Percentiles rank a stretch among this genome's conserved stretches.
These are phyloP conservation scores for Botrytis pseudocinerea DNA, from an alignment of 2,329 filamentous ascomycete species.

Conservation along the genomic window DNA sequence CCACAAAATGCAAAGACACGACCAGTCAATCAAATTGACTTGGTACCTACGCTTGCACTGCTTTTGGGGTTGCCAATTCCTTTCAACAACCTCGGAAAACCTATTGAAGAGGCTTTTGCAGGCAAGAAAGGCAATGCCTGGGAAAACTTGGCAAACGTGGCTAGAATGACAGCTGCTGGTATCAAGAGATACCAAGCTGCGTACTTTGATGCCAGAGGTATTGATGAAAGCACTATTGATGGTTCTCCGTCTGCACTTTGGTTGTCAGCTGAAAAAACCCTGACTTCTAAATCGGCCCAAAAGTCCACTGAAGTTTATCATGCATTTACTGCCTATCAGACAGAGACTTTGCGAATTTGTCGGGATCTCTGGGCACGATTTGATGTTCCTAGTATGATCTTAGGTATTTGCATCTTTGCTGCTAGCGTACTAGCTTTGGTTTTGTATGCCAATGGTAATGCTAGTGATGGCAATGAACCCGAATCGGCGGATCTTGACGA, in stretches of 20 bases:
- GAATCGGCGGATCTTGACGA: slow-evolving; percentile 61
- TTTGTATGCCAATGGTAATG: slow-evolving; percentile 66
- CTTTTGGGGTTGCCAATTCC: slow-evolving; percentile 90
- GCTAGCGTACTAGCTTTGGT: slow-evolving; percentile 68
- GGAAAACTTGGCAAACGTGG: slow-evolving; percentile 75
- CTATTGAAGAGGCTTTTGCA: slow-evolving; percentile 91
- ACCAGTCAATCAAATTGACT: slow-evolving; percentile 82
- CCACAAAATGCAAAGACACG: slow-evolving; percentile 74
- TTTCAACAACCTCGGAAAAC: slow-evolving; percentile 90
- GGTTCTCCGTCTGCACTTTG: slow-evolving; percentile 59
- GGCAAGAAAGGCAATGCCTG: slow-evolving; percentile 68
- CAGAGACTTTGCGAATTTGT: slow-evolving; percentile 75
- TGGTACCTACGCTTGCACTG: slow-evolving; percentile 88
- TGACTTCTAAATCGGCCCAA: slow-evolving; percentile 41
- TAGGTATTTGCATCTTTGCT: slow-evolving; percentile 72
- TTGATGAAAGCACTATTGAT: slow-evolving; percentile 60
- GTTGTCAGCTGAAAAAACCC: slow-evolving; percentile 48
- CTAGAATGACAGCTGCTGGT: slow-evolving; percentile 76
- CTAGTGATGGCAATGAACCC: slow-evolving; percentile 55
- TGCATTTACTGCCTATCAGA: slow-evolving; percentile 73
- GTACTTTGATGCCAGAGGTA: slow-evolving; percentile 72
- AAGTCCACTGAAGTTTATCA: slow-evolving; percentile 49
- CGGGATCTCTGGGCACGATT: slow-evolving; percentile 90
- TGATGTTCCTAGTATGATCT: slow-evolving; percentile 80
- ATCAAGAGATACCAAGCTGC: slow-evolving; percentile 86